These are phyloP conservation scores for Talaromyces sp. DNA, from an alignment of 2,329 filamentous ascomycete species.

Conservation along the genomic window DNA sequence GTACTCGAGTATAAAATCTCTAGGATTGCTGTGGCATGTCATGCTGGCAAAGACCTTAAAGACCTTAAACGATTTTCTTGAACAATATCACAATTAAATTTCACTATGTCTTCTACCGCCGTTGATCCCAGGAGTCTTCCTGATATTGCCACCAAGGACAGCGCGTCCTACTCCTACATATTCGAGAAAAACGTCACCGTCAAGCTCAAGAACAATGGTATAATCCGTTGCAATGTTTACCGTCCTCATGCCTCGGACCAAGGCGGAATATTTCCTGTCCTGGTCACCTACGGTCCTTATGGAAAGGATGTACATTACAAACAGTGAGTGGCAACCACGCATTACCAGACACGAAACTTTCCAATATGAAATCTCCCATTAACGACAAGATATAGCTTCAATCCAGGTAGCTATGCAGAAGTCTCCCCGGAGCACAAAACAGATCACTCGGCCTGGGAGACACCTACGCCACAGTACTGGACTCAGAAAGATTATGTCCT, in stretches of 20 bases:
- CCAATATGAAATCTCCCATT: neutral
- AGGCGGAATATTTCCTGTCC: neutral
- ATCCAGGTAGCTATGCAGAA: constrained; percentile 46
- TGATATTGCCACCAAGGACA: neutral
- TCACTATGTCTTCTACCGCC: no score
- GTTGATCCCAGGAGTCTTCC: no score
- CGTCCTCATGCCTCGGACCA: neutral
- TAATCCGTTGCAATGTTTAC: neutral
- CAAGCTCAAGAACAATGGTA: neutral
- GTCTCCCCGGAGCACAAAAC: constrained; percentile 51
- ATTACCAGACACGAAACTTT: neutral
- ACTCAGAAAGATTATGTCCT: constrained; percentile 50
- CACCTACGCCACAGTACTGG: constrained; percentile 54
- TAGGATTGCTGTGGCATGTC: no score
- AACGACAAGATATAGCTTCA: constrained; percentile 30
- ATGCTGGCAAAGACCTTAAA: no score
- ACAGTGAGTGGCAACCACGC: neutral
- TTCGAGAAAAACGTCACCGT: neutral
- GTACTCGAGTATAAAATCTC: no score
- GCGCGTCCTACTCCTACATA: neutral
- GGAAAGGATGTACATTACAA: neutral
- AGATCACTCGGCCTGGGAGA: constrained; percentile 54
- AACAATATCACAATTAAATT: no score
- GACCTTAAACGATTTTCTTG: no score
- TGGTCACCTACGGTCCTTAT: neutral